Base-by-base conservation (phyloP, 129 eudicot genomes). In the Saussurea involucrata region DNA sequence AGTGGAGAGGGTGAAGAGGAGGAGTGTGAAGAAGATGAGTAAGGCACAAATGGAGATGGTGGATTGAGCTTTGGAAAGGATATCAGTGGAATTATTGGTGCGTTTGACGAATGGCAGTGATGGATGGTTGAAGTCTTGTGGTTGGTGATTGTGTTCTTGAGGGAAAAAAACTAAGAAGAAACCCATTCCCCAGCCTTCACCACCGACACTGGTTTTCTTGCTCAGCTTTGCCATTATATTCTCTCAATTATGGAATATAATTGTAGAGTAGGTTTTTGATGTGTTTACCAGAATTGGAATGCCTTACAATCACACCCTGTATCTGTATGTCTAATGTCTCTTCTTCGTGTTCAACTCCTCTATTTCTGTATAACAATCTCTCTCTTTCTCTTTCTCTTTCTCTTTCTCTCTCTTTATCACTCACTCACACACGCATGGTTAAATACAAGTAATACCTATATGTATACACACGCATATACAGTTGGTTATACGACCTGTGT, bases 121-220 rank as follows among this genome's bases (percentile, higher is more conserved):
- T 75, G 80, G 34, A 58, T 64, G 46, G 57, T 68, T 21, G 32
- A 53, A 68, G 60, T 71, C 40, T n/a, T 68, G 18, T 40, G 63
- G 40, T 37, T 64, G 80, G 8, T 75, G 72, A 25, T 58, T 79
- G 65, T 86, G 80, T 58, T 90, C 86, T 64, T 91, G 95, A 5
- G 95, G 97, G 79, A 93, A 89, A 78, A 93, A 87, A 6, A 93
- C 88, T n/a, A 93, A 78, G 82, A 93, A 86, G 72, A 93, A 93
- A 5, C 95, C 95, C 96, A 90, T 88, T 5, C 87, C 92, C 92
- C 90, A 85, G 9, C 86, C 81, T 70, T 85, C 88, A 15, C 69
- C 68, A 55, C 63, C 71, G 73, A 73, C 31, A 63, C 63, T 65
- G 68, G 74, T 37, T 73, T 72, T 20, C 53, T 66, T 72, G 83